Evolutionary conservation across 441 rosid species (phyloP), one percentile per base, ranked within the genome.

Genomic region (Euphorbia corollata): DNA sequence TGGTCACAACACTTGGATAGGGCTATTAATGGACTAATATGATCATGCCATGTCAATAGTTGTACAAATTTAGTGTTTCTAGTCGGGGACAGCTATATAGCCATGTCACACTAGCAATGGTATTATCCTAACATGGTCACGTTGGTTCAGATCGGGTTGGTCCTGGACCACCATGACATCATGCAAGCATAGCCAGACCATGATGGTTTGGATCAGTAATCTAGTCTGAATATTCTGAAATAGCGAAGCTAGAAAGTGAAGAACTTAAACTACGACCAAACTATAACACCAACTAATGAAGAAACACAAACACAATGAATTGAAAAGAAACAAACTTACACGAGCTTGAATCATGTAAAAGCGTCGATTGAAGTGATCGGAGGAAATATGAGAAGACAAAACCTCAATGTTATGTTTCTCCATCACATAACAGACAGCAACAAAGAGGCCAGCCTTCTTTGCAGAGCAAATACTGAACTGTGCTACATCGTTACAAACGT

Each of bases 261-360:
- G 16, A 45, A 45, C 10, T 39, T 39, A 45, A 45, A 45, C 16
- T 45, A 45, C 1, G 50, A 45, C 50, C 50, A 13, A 4, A 45
- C 50, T 27, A 27, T 45, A 45, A 13, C 16, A 45, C 11, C 16
- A 13, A n/a, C n/a, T 5, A 15, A 5, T 4, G 10, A 45, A 5
- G 12, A 65, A 22, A 32, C n/a, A 5, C 4, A 51, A 50, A 15
- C 22, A 20, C 11, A 18, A 2, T 20, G n/a, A 4, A 30, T 55
- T 12, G 1, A 8, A 32, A 24, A 59, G 5, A 30, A 45, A 45
- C 45, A 39, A 67, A 61, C 83, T 76, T 83, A 90, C 96, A 60
- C 73, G 86, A 0, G 83, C 83, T 70, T 87, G 97, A 65, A 92
- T 84, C 96, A 92, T 79, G 82, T 68, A 84, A 78, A 79, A 79